Evolutionary conservation across 1,139 yeast species (phyloP), one percentile per base, ranked within the genome.

Genomic region (Pichia sp.): DNA sequence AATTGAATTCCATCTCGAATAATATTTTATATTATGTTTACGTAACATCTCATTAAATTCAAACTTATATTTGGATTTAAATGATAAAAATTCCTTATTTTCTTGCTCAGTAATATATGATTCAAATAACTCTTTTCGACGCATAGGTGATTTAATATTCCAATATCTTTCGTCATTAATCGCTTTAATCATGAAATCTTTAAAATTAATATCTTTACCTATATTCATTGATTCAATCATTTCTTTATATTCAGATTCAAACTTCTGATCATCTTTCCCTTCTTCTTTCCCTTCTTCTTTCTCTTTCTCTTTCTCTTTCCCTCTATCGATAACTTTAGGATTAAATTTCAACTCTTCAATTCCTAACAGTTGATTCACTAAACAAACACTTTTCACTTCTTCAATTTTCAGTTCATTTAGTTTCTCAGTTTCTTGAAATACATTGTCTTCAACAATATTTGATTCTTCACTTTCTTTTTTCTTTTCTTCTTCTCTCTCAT

Each of bases 191-290:
- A 89, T 80, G 0, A 83, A 85, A 49, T 72, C 72, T 48, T 77
- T 78, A 66, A 88, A 89, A 0, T 94, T 74, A 90, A 92, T 86
- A 0, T 86, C 76, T 0, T 85, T 75, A 59, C 83, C 89, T 2
- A 87, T 86, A 7, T 72, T 67, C 39, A 72, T 65, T 1, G 74
- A 77, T 37, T 68, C 64, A 26, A 89, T 67, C 72, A 87, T 68
- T 3, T 66, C 61, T n/a, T 71, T 58, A 60, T 83, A 88, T 5
- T 66, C 70, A 5, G 61, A 61, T 44, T 73, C 75, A 1, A 32
- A 9, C 28, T 9, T 45, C 49, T 10, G 25, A 25, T 7, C 35
- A 27, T n/a, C 8, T n/a, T 8, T 10, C 8, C 18, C 18, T 18
- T 18, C 18, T 18, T 18, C 18, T 18, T 18, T 18, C 18, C 1